A percentile compares a stretch with the other conserved stretches of the same genome.
phyloP scores from a whole-genome alignment of 192 early-diverging fungal species.

The Coemansia umbellata region DNA sequence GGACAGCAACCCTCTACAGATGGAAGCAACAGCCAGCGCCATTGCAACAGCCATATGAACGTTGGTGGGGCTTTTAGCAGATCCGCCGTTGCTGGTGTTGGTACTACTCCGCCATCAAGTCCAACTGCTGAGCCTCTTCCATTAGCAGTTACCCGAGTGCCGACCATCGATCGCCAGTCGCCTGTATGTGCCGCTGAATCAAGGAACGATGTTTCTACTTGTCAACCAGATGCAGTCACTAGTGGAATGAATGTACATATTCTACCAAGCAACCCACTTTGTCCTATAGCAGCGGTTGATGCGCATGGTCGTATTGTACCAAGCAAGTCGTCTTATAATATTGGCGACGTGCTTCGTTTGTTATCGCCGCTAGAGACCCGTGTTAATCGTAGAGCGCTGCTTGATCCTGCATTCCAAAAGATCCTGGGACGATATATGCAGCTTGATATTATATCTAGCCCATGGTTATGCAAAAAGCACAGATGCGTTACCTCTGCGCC shows the following conservation, averaged over 20 bases:
- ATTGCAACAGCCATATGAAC: not conserved
- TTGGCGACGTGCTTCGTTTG: conserved; percentile 30
- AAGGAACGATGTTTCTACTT: not conserved
- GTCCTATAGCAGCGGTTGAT: conserved; percentile 33
- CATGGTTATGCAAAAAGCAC: conserved; percentile 41
- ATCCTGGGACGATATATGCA: conserved; percentile 32
- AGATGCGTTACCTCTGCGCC: conserved; percentile 2
- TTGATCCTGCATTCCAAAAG: conserved; percentile 50
- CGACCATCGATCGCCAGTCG: conserved; percentile 9
- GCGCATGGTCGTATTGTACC: conserved; percentile 25
- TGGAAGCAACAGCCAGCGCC: not conserved
- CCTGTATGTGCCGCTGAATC: not conserved
- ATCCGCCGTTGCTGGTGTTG: not conserved
- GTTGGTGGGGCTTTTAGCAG: not conserved
- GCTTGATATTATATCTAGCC: conserved; percentile 28
- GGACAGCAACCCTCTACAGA: not conserved
- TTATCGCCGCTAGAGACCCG: conserved; percentile 25
- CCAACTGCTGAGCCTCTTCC: conserved; percentile 2
- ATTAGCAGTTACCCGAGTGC: conserved; percentile 12
- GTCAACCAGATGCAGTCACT: not conserved
- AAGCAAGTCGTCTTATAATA: conserved; percentile 31
- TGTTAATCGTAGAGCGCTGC: conserved; percentile 15
- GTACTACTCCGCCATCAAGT: conserved; percentile 17
- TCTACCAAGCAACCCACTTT: conserved; percentile 13
- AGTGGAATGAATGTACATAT: conserved; percentile 3